Evolutionary conservation across 2,329 filamentous ascomycete genomes (phyloP), one percentile per base, ranked within the genome.

Genomic region (Clonostachys sp.): DNA sequence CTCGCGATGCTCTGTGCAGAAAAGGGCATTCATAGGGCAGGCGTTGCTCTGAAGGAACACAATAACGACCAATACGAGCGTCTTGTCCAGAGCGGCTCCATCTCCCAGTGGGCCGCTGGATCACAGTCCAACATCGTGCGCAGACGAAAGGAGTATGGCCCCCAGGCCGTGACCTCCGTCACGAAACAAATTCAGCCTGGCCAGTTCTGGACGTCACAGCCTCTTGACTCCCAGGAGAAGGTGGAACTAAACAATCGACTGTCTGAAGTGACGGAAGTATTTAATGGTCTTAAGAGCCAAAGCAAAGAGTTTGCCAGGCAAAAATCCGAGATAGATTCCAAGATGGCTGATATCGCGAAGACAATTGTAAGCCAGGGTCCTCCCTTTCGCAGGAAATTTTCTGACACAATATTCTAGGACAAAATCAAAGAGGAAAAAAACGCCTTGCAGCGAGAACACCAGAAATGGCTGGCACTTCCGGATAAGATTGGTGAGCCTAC

Each of bases 1-100:
- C 70, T 97, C 34, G 86, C 89, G 7, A 94, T 95, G 87, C 78
- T 99, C 18, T 96, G 91, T 64, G 78, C 83, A 12, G 85, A 88
- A 55, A 81, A 78, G 49, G 77, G 72, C 46, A 65, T 96, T 7
- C 83, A 95, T 56, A 70, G 73, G 24, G 84, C 85, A 6, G 89
- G 82, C 1, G 77, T 92, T 41, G 74, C 80, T 14, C 69, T 83
- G 13, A 64, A 63, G 6, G 81, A 89, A 10, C 81, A 91, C 34
- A 79, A 65, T 3, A 79, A 88, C 34, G 73, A 78, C 38, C 83
- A 90, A 55, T 89, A 85, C 57, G 73, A 86, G n/a, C 68, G 65
- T n/a, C 71, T 96, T 34, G 68, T 80, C 40, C 67, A 70, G 13
- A 77, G 73, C 44, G 70, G 75, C 13, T 74, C 73, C 20, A 77